Base-by-base conservation (phyloP, 805 yeast genomes). In the Metschnikowia sp. region DNA sequence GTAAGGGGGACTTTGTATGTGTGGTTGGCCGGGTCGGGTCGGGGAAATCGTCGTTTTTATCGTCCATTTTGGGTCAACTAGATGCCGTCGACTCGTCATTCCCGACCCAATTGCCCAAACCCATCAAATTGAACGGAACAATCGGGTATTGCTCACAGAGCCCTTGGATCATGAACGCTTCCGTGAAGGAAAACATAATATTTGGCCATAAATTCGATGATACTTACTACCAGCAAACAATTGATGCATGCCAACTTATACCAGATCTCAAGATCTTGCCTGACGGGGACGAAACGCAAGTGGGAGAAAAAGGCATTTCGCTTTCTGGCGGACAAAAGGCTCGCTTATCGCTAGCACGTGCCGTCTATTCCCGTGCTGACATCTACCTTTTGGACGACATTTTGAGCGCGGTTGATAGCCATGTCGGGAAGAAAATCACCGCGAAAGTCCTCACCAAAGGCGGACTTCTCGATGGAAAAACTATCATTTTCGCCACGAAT, bases 291-390 rank as follows among this genome's bases (percentile, higher is more conserved):
- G 57, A 53, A 40, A 70, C 75, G n/a, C 59, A 65, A 41, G 75
- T 71, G n/a, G 76, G 76, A 6, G 75, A 70, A 47, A 70, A 70
- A 52, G 76, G 75, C 32, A 68, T 70, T 35, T 67, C 76, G 3
- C 55, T 71, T 26, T 65, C 72, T 44, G 76, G 76, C 4, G 76
- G 76, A 29, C 75, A 71, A 51, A 71, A 70, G 50, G 76, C 76
- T 3, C 59, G 76, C 32, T 58, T 71, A 32, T 62, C 74, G 8
- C 58, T 71, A 39, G 76, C 76, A 2, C 59, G 76, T 51, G 75
- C 75, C 8, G 74, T 71, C 5, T 71, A 71, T 48, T 55, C 74
- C 4, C 63, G 71, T 39, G 71, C 75, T 5, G 75, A 69, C 34
- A 58, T 69, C 28, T 69, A 68, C 49, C 51, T 71, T n/a, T 55